Evolutionary conservation across 1,284 basidiomycete species (phyloP), one percentile per base, ranked within the genome.

Genomic region (Sanghuangporus sanghuang): DNA sequence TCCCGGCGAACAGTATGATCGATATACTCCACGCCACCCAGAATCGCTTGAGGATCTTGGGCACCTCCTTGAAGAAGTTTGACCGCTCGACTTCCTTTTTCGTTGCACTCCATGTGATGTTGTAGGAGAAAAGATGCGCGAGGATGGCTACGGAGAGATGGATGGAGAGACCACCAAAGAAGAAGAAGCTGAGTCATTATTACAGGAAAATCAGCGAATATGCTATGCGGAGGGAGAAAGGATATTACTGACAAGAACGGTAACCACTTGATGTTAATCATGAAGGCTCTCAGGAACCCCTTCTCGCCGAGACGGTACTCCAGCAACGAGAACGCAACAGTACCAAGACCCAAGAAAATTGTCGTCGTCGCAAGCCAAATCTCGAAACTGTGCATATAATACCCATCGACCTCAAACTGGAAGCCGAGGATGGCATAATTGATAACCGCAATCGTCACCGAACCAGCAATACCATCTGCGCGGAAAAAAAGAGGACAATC

Each of bases 1-100:
- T 85, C 57, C 72, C 76, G 2, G 75, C 80, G 52, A 85, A 73
- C 35, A 77, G 65, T 36, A 81, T 27, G 56, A 81, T 68, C 59
- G 78, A 85, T 49, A 92, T 66, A 27, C 83, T 64, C 64, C 94
- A 78, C 49, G 86, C 78, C 27, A 85, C 69, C 74, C 88, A 85
- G 76, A 91, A 91, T 14, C 89, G 83, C 68, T 86, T 85, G 71
- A 87, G 76, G 72, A 94, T 94, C 66, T 81, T 84, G 0, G 93
- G 93, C 9, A 93, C 86, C 73, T 95, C 93, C 59, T 88, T 84
- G 84, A 92, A 95, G 78, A 95, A 94, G 73, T 93, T 93, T 16
- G 86, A 90, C 59, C 85, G 80, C 73, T 91, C 86, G 60, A 90
- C 89, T 71, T 92, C 90, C 78, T 92, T 92, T 73, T 83, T 86